A percentile compares a stretch with the other conserved stretches of the same genome.
These are phyloP conservation scores for Tylopilus sp. DNA, from an alignment of 1,284 basidiomycete species.

Conservation along the genomic window DNA sequence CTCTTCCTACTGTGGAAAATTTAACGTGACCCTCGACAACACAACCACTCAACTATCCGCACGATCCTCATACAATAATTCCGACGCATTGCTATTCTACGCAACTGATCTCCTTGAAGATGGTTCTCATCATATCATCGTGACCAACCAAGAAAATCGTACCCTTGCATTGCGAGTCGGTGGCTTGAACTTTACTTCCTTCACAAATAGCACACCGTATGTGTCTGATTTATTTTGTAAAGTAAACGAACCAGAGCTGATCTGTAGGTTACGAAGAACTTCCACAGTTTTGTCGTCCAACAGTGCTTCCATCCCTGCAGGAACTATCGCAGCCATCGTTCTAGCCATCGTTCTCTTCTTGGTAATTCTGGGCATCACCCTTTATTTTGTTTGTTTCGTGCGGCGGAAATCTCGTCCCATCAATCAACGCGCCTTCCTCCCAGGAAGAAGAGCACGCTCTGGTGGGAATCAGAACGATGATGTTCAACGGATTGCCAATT, in stretches of 20 bases:
- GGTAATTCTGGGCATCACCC: conserved; percentile 48
- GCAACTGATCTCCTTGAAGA: conserved; percentile 67
- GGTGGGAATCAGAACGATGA: conserved; percentile 13
- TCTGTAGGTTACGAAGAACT: conserved; percentile 16
- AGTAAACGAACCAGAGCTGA: conserved; percentile 9
- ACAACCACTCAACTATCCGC: conserved; percentile 52
- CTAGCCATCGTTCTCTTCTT: conserved; percentile 65
- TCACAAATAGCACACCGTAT: conserved; percentile 44
- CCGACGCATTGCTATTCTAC: conserved; percentile 68
- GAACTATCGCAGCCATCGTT: conserved; percentile 72
- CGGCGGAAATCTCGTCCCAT: conserved; percentile 54
- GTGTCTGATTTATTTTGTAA: conserved; percentile 11
- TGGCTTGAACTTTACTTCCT: conserved; percentile 54
- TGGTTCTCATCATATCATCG: conserved; percentile 58
- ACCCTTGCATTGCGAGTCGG: conserved; percentile 51
- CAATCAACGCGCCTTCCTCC: conserved; percentile 11
- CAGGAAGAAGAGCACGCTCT: background rate
- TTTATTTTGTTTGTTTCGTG: conserved; percentile 54
- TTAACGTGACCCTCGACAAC: conserved; percentile 69
- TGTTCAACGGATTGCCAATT: conserved; percentile 17
- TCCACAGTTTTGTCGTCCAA: conserved; percentile 21
- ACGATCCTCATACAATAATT: conserved; percentile 57
- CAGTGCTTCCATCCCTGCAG: conserved; percentile 47
- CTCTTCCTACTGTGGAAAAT: conserved; percentile 63
- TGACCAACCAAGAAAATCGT: conserved; percentile 67